Base-by-base conservation (phyloP, 169 alveolate species). In the Plasmodium knowlesi region DNA sequence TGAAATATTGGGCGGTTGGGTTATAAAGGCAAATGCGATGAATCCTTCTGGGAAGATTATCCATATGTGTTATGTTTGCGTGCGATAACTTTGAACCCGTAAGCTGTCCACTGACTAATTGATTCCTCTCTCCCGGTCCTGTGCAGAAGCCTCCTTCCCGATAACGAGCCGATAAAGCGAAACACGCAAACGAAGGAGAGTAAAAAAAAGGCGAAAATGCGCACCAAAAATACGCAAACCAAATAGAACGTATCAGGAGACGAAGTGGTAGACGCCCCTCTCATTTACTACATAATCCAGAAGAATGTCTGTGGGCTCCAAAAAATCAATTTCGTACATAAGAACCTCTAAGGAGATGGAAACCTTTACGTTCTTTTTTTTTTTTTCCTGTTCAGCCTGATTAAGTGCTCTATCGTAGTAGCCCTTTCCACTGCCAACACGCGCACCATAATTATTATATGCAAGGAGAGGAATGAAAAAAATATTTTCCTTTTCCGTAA, bases 351-450 rank as follows among this genome's bases (percentile, higher is more conserved):
- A 85, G 16, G 93, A 85, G 5, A 85, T 19, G 6, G 86, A n/a
- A 74, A 85, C 22, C 25, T 85, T 85, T 74, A 85, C 30, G 39
- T 73, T 37, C 16, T 85, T 78, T 25, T 85, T 78, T 16, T 32
- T 53, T 32, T 22, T 53, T 16, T 84, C 32, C 10, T 72, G 22
- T 22, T 57, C 79, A 16, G 37, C 79, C 8, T 22, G 43, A 5
- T 50, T 81, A 19, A 85, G 16, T 85, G 93, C 81, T 30, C 71
- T 85, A 76, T 85, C 93, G 70, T 85, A 85, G 32, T 85, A 85
- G 14, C 93, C 93, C 19, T 85, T 85, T n/a, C 93, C 93, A 53
- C 93, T 85, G 41, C 93, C 93, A 50, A 85, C 37, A 34, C 93
- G 61, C 54, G 82, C 79, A 1, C 93, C 93, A 37, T 74, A 85